Evolutionary conservation across 2,329 filamentous ascomycete species (phyloP).

Genomic region (Paraphoma sp.): DNA sequence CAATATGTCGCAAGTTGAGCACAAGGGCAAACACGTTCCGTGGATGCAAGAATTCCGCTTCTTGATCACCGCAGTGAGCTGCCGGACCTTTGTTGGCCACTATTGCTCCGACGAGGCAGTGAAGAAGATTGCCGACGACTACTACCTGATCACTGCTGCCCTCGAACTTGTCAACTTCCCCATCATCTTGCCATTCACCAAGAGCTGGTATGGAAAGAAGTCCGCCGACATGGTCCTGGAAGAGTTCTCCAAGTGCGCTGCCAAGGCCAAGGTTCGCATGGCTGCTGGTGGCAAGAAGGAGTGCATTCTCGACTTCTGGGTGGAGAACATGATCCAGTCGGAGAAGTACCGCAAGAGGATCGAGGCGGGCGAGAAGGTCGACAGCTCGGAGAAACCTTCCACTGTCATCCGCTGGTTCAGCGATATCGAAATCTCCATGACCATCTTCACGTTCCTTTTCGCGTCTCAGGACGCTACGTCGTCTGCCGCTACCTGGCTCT

Average conservation of each 20-base stretch:
- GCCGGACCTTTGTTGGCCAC: slow-evolving; percentile 95
- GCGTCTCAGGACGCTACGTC: slow-evolving; percentile 97
- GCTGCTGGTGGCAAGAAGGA: slow-evolving; percentile 82
- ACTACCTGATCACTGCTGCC: slow-evolving; percentile 94
- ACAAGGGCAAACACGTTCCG: slow-evolving; percentile 74
- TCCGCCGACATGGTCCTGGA: slow-evolving; percentile 88
- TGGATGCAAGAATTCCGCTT: slow-evolving; percentile 95
- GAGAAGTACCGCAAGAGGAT: slow-evolving; percentile 80
- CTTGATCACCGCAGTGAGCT: slow-evolving; percentile 91
- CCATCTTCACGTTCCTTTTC: slow-evolving; percentile 94
- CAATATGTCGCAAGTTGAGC: slow-evolving; percentile 71
- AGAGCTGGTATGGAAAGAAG: slow-evolving; percentile 97
- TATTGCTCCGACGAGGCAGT: slow-evolving; percentile 91
- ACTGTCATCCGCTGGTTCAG: slow-evolving; percentile 85
- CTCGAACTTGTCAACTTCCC: slow-evolving; percentile 90
- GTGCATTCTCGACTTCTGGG: slow-evolving; percentile 96
- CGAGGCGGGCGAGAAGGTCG: slow-evolving; percentile 68
- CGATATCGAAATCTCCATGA: slow-evolving; percentile 91
- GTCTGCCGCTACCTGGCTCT: slow-evolving; percentile 91
- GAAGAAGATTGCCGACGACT: slow-evolving; percentile 95
- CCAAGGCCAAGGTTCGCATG: slow-evolving; percentile 93
- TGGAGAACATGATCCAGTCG: slow-evolving; percentile 80
- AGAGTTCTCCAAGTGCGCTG: slow-evolving; percentile 89
- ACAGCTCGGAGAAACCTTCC: slow-evolving; percentile 76
- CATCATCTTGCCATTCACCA: slow-evolving; percentile 92